Evolutionary conservation across 78 protist species (phyloP), one percentile per base, ranked within the genome.

Genomic region (Pigoraptor vietnamica): DNA sequence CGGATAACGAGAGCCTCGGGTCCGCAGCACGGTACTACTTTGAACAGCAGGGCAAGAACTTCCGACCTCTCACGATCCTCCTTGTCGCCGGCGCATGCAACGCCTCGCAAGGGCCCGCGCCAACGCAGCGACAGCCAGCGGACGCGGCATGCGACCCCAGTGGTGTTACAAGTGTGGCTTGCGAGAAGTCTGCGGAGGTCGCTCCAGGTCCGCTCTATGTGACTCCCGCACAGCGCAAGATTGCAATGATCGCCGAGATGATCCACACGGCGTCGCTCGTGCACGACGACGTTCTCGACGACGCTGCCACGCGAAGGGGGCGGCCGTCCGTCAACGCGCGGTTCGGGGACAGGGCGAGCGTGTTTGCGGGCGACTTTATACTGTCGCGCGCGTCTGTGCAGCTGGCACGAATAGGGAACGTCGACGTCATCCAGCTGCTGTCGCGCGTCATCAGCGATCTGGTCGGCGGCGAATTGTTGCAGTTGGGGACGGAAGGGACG

Each of bases 281-380:
- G 0, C 99, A 98, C 91, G 98, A 98, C 89, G 99, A 98, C 89
- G 97, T 98, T 14, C 90, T 95, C 35, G 98, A 97, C 92, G 84
- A 89, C 9, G 90, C 95, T 24, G 95, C 92, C 38, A 84, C 93
- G 19, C 89, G 98, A 9, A 34, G 98, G 19, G 93, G 93, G 39
- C 36, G 0, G 39, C 48, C 93, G 36, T 91, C 96, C 1, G 82
- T 91, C 24, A 91, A 90, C 92, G 0, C 9, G 56, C 89, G 86
- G 79, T 92, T 86, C 35, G 97, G 95, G 33, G 95, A 92, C 87
- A 91, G 83, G 91, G 82, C 90, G 33, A 95, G 96, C n/a, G 95
- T 96, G 56, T 94, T 94, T 23, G 94, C 96, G 0, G 98, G 98
- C 37, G 98, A 96, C 93, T 96, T 92, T 34, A 79, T 96, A 55